A percentile compares a stretch with the other conserved stretches of the same genome.
Conservation (phyloP, 805 yeast genomes). For the Wickerhamiella brachini region DNA sequence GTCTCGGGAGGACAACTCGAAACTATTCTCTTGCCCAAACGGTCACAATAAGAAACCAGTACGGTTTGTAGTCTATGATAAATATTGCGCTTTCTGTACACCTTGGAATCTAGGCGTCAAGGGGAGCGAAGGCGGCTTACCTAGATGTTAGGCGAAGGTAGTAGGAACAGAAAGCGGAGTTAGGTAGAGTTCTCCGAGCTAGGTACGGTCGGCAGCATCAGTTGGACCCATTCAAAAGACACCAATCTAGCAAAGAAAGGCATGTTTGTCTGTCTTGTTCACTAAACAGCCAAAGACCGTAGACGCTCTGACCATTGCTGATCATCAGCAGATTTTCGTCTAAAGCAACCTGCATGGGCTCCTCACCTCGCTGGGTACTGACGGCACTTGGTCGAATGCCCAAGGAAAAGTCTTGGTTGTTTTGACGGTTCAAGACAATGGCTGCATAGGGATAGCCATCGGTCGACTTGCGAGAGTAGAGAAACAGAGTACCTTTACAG, state of each 20-base stretch:
- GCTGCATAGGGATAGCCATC: constrained; percentile 25
- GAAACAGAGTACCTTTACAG: constrained; percentile 28
- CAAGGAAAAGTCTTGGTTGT: constrained; percentile 22
- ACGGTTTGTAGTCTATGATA: too few species aligned
- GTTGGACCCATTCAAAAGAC: constrained; percentile 16
- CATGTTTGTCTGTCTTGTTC: constrained; percentile 22
- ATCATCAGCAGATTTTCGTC: constrained; percentile 27
- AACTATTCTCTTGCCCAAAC: too few species aligned
- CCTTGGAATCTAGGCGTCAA: too few species aligned
- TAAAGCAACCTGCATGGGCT: constrained; percentile 22
- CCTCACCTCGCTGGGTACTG: constrained; percentile 12
- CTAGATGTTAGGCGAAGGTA: too few species aligned
- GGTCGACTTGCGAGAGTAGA: constrained; percentile 24
- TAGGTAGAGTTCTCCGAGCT: too few species aligned
- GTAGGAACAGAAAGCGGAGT: too few species aligned
- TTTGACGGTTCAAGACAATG: constrained; percentile 25
- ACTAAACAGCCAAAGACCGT: constrained; percentile 27
- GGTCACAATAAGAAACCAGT: too few species aligned
- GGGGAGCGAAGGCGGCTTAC: too few species aligned
- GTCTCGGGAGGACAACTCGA: too few species aligned
- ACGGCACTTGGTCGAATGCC: constrained; percentile 23
- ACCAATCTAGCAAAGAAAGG: constrained; percentile 20
- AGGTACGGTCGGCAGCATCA: too few species aligned
- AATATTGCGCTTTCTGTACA: too few species aligned
- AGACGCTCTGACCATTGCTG: constrained; percentile 20